Base-by-base conservation (phyloP, 2,329 filamentous ascomycete genomes). In the Calonectria ilicicola region DNA sequence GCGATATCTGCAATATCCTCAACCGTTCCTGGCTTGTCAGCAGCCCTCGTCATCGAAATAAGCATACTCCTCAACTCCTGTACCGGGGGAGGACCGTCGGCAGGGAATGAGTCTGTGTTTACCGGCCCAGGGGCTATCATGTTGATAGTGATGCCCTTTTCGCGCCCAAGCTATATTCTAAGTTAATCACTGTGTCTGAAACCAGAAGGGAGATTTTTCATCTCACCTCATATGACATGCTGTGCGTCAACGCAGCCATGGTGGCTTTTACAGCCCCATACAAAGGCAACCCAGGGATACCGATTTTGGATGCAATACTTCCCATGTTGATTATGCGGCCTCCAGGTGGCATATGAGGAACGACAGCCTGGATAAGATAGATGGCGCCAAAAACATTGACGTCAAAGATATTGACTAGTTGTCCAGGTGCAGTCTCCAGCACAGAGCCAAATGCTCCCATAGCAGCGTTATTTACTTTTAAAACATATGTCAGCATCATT, bases 41-140 rank as follows among this genome's bases (percentile, higher is more conserved):
- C 84, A 10, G 78, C 78, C 65, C 82, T 79, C 1, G 80, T 82
- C 69, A 78, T 70, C 1, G 71, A 73, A 10, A 80, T 51, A 23
- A 83, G 51, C 3, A 65, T 62, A 8, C 67, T 69, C 42, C 74
- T 75, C 17, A 74, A 10, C 19, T 51, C 65, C 32, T 68, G 64
- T 38, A 69, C 65, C 1, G 64, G 46, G 21, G 69, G 65, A 26
- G 44, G 44, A 5, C 27, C 44, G 44, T 65, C 26, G 19, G 73
- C 68, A 12, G 9, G 80, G 27, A 40, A 72, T 1, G 72, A 73
- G 40, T 85, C 83, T 14, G 84, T 85, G 7, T 49, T 53, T 8
- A 82, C 80, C 7, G 82, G 81, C 0, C 85, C 85, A 0, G 84
- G 85, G 0, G 82, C 80, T 19, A 86, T 73, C 9, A 83, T 83